Evolutionary conservation across 2,329 filamentous ascomycete species (phyloP).

Genomic region (Fusarium floridanum): DNA sequence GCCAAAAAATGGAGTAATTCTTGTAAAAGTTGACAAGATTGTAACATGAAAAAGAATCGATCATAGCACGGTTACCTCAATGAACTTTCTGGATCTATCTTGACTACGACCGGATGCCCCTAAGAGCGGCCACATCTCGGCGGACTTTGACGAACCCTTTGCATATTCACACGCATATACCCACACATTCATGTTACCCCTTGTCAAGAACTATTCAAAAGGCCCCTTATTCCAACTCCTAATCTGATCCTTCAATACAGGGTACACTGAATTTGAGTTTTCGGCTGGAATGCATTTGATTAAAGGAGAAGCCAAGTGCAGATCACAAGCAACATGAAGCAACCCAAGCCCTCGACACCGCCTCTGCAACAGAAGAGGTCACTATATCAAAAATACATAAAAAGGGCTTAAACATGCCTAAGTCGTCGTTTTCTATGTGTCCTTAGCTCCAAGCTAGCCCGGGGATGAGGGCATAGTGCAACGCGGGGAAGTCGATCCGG

Average conservation of each 20-base stretch:
- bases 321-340: not conserved
- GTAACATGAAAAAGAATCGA: not conserved
- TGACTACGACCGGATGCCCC: not conserved
- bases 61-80: not conserved
- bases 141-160: not conserved
- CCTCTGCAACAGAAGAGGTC: not conserved
- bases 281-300: not conserved
- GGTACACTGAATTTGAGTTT: not conserved
- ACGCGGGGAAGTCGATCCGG: not conserved
- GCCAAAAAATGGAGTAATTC: conserved; percentile 74
- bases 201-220: not conserved
- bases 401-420: not conserved
- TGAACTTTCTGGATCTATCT: not conserved
- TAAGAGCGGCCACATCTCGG: not conserved
- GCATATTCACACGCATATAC: not conserved
- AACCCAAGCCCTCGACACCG: not conserved
- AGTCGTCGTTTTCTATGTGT: not conserved
- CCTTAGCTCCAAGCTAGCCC: not conserved
- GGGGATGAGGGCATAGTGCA: not conserved
- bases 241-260: not conserved
- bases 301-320: not conserved
- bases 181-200: not conserved
- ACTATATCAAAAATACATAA: not conserved
- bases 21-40: conserved; percentile 79
- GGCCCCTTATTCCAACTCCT: not conserved